Evolutionary conservation across 225 moss, liverwort and hornwort species (phyloP).

Genomic region (Physcomitrium patens): DNA sequence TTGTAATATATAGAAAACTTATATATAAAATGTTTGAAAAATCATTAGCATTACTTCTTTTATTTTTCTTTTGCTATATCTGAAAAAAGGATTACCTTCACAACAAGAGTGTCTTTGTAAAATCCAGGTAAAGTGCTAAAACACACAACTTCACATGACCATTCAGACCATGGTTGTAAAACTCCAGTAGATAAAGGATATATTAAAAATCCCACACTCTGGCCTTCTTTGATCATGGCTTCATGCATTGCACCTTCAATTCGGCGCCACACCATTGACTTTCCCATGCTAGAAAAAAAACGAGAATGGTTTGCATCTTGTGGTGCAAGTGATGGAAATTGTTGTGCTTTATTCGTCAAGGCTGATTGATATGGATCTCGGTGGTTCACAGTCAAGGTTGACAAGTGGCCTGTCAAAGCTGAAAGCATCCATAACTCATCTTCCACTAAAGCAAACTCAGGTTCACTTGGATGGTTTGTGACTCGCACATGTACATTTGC

Average conservation of each 20-base stretch:
- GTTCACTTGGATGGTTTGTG: slow-evolving; percentile 61
- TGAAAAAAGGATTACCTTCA: slow-evolving; percentile 48
- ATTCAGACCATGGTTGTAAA: slow-evolving; percentile 78
- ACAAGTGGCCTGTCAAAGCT: slow-evolving; percentile 72
- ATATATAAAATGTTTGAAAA: too few species aligned
- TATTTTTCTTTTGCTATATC: too few species aligned
- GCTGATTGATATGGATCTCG: slow-evolving; percentile 67
- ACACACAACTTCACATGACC: slow-evolving; percentile 88
- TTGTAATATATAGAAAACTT: too few species aligned
- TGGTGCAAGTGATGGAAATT: slow-evolving; percentile 44
- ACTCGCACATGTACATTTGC: slow-evolving; percentile 53
- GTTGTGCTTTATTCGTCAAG: slow-evolving; percentile 31
- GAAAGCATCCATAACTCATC: slow-evolving; percentile 87
- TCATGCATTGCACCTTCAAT: slow-evolving; percentile 89
- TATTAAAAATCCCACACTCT: slow-evolving; percentile 72
- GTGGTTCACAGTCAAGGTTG: slow-evolving; percentile 63
- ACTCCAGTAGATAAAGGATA: slow-evolving; percentile 69
- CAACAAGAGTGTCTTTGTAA: slow-evolving; percentile 70
- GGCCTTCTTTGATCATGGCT: slow-evolving; percentile 78
- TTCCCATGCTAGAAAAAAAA: slow-evolving; percentile 79
- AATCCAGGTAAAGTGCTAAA: slow-evolving; percentile 85
- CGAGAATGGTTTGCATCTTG: slow-evolving; percentile 67
- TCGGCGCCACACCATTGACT: slow-evolving; percentile 81
- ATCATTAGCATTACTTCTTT: too few species aligned
- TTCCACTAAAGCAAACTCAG: slow-evolving; percentile 49